Evolutionary conservation across 495 filamentous ascomycete species (phyloP).

Genomic region (Aspergillus carlsbadensis): DNA sequence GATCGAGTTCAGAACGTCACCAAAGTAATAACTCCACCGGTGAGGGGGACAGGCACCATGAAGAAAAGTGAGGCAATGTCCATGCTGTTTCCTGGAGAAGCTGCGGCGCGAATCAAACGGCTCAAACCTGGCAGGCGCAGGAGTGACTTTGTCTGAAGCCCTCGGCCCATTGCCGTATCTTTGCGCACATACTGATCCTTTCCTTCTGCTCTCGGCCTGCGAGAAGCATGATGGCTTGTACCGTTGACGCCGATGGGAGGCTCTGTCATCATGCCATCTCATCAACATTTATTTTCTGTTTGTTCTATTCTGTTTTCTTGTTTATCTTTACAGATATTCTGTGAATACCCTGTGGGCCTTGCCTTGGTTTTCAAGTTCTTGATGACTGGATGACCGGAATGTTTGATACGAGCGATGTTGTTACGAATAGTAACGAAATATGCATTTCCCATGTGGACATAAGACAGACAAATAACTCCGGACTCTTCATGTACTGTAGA

Average conservation of each 20-base stretch:
- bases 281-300: background rate
- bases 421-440: background rate
- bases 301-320: background rate
- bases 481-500: background rate
- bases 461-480: background rate
- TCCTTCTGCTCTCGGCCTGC: too few relatives aligned
- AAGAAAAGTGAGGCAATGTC: background rate
- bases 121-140: slow-evolving; percentile 8
- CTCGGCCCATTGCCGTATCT: background rate
- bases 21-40: background rate
- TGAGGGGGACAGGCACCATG: background rate
- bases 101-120: slow-evolving; percentile 6
- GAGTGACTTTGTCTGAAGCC: slow-evolving; percentile 13
- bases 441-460: too few relatives aligned
- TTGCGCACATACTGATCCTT: too few relatives aligned
- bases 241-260: too few relatives aligned
- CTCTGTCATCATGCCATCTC: too few relatives aligned
- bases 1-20: background rate
- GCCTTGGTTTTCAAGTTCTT: background rate
- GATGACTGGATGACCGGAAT: background rate
- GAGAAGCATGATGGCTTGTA: too few relatives aligned
- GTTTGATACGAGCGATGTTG: background rate
- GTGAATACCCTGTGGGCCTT: background rate
- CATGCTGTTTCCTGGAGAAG: background rate
- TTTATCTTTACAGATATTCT: background rate